phyloP scores from a whole-genome alignment of 2,329 filamentous ascomycete species.

The Diaporthe capsici region DNA sequence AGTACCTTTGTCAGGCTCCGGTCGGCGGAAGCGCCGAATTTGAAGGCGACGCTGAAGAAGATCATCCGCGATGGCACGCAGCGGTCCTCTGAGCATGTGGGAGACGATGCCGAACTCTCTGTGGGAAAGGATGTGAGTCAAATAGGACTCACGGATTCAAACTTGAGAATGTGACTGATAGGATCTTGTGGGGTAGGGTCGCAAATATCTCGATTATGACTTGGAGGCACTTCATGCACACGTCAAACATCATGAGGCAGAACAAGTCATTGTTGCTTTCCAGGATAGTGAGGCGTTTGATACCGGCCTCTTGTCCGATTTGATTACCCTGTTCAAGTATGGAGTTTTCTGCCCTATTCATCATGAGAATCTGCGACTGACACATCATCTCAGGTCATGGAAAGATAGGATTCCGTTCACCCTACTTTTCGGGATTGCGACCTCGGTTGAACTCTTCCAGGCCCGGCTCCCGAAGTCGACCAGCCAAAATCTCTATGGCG shows the following conservation, averaged over 20 bases:
- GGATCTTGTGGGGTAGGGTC: slow-evolving; percentile 58
- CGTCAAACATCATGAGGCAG: slow-evolving; percentile 65
- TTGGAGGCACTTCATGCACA: slow-evolving; percentile 77
- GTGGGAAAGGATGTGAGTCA: slow-evolving; percentile 62
- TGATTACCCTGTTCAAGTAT: slow-evolving; percentile 78
- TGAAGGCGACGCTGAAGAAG: slow-evolving; percentile 80
- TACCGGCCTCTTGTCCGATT: slow-evolving; percentile 76
- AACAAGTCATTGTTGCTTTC: slow-evolving; percentile 79
- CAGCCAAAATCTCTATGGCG: slow-evolving; percentile 76
- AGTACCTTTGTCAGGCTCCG: slow-evolving; percentile 76
- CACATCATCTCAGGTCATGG: slow-evolving; percentile 66
- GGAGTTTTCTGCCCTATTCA: slow-evolving; percentile 41
- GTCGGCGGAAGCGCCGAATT: slow-evolving; percentile 79
- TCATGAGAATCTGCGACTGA: slow-evolving; percentile 48
- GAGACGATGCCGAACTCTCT: slow-evolving; percentile 64
- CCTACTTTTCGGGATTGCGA: slow-evolving; percentile 84
- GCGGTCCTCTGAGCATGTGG: slow-evolving; percentile 63
- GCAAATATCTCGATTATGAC: slow-evolving; percentile 82
- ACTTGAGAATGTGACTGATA: neutral
- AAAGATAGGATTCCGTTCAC: slow-evolving; percentile 82
- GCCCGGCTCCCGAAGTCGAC: slow-evolving; percentile 79
- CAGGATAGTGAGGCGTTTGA: slow-evolving; percentile 90
- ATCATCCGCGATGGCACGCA: slow-evolving; percentile 77
- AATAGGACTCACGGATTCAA: neutral
- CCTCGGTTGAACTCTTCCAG: slow-evolving; percentile 84